These are phyloP conservation scores for Alternaria gaisen DNA, from an alignment of 2,329 filamentous ascomycete species.

Conservation along the genomic window DNA sequence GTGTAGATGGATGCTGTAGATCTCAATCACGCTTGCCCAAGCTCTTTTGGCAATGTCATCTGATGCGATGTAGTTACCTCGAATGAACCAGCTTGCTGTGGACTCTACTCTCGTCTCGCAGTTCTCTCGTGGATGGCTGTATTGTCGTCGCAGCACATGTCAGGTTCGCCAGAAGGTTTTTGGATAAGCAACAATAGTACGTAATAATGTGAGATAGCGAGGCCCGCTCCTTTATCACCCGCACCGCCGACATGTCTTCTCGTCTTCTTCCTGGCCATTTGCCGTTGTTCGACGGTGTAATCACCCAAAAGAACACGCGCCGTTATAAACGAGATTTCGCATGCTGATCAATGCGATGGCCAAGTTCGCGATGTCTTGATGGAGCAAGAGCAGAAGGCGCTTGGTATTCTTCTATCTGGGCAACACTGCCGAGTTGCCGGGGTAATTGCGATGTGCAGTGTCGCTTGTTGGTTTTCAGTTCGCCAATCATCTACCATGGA, in stretches of 20 bases:
- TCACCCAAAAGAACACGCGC: neutral
- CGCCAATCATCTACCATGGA: neutral
- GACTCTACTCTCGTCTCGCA: neutral
- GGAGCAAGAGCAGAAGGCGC: neutral
- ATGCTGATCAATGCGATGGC: neutral
- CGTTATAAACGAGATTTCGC: neutral
- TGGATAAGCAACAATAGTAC: neutral
- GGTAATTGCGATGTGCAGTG: constrained; percentile 29
- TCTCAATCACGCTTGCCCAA: neutral
- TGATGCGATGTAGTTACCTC: neutral
- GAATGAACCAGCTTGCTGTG: neutral
- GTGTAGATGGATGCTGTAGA: neutral
- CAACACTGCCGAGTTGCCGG: constrained; percentile 20
- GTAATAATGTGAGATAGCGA: neutral
- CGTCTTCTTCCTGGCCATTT: neutral
- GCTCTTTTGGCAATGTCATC: neutral
- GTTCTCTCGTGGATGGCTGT: neutral
- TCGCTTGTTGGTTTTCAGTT: constrained; percentile 15
- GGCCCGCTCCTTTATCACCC: neutral
- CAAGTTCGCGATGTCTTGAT: constrained; percentile 5
- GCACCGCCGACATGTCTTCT: neutral
- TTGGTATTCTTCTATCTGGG: constrained; percentile 20
- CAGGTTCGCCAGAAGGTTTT: neutral
- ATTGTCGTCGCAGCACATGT: neutral
- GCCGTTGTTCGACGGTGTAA: neutral